Evolutionary conservation across 371 early-diverging fungal genomes (phyloP), one percentile per base, ranked within the genome.

Genomic region (Nematocida sp.): DNA sequence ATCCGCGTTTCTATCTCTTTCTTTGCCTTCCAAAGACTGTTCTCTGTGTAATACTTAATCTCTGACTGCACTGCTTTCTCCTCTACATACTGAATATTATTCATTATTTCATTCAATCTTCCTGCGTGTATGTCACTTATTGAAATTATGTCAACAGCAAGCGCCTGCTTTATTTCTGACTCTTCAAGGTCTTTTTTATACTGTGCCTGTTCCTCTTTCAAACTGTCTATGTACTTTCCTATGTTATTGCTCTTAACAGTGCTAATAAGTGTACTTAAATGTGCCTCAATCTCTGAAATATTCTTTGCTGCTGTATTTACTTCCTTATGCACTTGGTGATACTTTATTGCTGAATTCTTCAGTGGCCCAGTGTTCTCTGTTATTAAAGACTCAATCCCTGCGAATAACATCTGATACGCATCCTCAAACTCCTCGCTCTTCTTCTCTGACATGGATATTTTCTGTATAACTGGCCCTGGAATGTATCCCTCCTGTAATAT

Each of bases 111-210:
- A 20, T 27, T 50, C n/a, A 75, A 3, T 42, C 76, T 66, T 11
- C 76, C 76, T 4, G 57, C 15, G 44, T 66, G 42, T 42, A 75
- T 66, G 40, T 75, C 76, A 20, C 66, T 70, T 6, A 75, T 55
- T 18, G 76, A 23, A 9, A 75, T 44, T 25, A 20, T 66, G 20
- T 75, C 76, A 13, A 75, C 56, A 4, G 76, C 66, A 7, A 75
- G 66, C 3, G 62, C 67, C 54, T 75, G 15, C 45, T 75, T 75
- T 67, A 55, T 64, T 13, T 45, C 45, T 40, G 40, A 45, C 47
- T 75, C 67, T 3, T 66, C 55, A 13, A 72, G 5, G 1, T 67
- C 69, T 54, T 11, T 23, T 46, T 70, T 40, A 18, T 45, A 40
- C 56, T 42, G n/a, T 5, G 3, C 33, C 25, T 44, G 40, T 20